Percentiles rank a stretch among this genome's conserved stretches.
Evolutionary conservation across 176 grass and related monocot genomes (phyloP).

Genomic region (Rhynchospora tenuis): DNA sequence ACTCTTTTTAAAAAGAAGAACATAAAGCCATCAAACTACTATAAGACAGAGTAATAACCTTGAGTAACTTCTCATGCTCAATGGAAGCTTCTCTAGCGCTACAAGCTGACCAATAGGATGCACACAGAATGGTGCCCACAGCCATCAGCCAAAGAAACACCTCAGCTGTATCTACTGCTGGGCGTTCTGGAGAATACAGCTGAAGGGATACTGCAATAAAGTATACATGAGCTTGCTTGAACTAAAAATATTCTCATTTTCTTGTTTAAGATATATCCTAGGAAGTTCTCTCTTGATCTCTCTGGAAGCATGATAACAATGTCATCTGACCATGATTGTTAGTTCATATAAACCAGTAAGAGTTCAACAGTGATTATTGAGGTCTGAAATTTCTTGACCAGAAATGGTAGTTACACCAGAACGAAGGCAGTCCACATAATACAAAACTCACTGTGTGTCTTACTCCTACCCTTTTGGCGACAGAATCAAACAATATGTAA

Average conservation of each 20-base stretch:
- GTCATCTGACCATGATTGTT: not conserved
- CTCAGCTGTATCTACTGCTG: constrained; percentile 87
- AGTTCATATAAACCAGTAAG: constrained; percentile 5
- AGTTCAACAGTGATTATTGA: not conserved
- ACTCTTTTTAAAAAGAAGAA: constrained; percentile 3
- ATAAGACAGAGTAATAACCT: constrained; percentile 36
- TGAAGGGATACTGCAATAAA: constrained; percentile 62
- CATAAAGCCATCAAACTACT: constrained; percentile 3
- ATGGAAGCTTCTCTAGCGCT: constrained; percentile 71
- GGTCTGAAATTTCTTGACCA: not conserved
- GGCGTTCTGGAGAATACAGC: constrained; percentile 91
- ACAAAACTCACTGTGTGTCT: not conserved
- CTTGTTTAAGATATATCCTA: not conserved
- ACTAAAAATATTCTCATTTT: not conserved
- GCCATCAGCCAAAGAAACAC: constrained; percentile 99
- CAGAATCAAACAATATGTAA: not conserved
- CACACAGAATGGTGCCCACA: constrained; percentile 93
- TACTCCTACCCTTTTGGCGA: not conserved
- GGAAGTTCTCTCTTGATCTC: not conserved
- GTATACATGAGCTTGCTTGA: constrained; percentile 13
- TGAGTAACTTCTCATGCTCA: constrained; percentile 92
- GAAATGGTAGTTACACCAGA: not conserved
- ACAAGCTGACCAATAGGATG: constrained; percentile 97
- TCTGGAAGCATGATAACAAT: not conserved
- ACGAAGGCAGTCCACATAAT: not conserved